Evolutionary conservation across 345 rosid genomes (phyloP), one percentile per base, ranked within the genome.

Genomic region (Cardamine occulta): DNA sequence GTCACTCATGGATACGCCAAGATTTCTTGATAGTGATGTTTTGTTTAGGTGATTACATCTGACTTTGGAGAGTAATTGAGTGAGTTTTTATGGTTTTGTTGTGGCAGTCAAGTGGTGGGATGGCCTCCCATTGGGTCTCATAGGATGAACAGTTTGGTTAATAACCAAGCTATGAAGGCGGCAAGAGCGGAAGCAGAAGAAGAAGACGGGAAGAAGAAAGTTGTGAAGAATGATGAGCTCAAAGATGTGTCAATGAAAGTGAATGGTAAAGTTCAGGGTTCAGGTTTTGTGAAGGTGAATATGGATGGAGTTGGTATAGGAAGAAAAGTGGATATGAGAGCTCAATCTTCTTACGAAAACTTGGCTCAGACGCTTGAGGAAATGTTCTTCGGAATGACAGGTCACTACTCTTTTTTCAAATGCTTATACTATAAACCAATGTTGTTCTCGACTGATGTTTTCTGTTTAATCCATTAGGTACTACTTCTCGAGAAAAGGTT

Each of bases 281-380:
- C 67, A 69, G 89, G 92, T 34, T 88, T 86, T 68, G 90, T 94
- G 28, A 94, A 94, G 83, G 98, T 89, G 84, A 88, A 91, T 47
- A 86, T 85, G 89, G 97, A 94, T 82, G 96, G 97, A 63, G 79
- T 79, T 77, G 89, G 89, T 39, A 94, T 94, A 13, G 98, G 98
- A 34, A 85, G 98, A 77, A 94, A 94, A 75, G 91, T 94, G 74
- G 91, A 94, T 66, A 80, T 93, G 80, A 86, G 77, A 82, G 84
- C 91, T 73, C 94, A 86, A 74, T 77, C 91, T 5, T 76, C 88
- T 81, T 94, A 94, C 42, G 84, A 84, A 71, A 82, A 84, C 69
- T 82, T 94, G 51, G 94, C 94, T 51, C 89, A 80, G 49, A 80
- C 89, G 2, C 78, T 94, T 75, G 96, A 86, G 72, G 90, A 86